A percentile compares a stretch with the other conserved stretches of the same genome.
These are phyloP conservation scores for Phytophthora foliorum DNA, from an alignment of 352 stramenopile species.

Conservation along the genomic window DNA sequence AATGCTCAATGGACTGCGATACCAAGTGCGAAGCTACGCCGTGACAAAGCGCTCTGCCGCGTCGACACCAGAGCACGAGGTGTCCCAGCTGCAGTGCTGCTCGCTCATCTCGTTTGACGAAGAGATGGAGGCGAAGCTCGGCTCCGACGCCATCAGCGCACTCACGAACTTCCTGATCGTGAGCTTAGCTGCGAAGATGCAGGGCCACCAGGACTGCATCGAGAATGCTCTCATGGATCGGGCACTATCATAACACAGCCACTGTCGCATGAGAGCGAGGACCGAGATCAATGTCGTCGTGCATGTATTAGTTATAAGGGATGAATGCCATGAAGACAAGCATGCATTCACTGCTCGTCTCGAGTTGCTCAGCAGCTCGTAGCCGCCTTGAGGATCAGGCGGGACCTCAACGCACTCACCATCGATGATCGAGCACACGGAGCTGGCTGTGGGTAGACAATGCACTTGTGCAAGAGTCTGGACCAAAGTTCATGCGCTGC, in stretches of 20 bases:
- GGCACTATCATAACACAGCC: conserved; percentile 16
- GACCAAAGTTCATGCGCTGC: neutral
- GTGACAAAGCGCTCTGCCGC: conserved; percentile 30
- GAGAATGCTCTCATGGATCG: conserved; percentile 44
- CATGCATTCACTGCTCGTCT: neutral
- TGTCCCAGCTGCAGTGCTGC: conserved; percentile 35
- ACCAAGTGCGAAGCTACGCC: conserved; percentile 32
- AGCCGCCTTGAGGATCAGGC: conserved; percentile 2
- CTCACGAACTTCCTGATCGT: conserved; percentile 35
- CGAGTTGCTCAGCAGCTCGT: neutral
- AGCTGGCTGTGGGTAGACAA: conserved; percentile 14
- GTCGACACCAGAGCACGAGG: conserved; percentile 28
- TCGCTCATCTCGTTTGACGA: conserved; percentile 36
- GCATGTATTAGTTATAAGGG: neutral
- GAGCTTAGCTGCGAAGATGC: conserved; percentile 35
- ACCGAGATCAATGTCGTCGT: too few species aligned
- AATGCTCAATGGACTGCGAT: conserved; percentile 22
- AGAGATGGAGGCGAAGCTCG: conserved; percentile 17
- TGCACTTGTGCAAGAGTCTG: conserved; percentile 24
- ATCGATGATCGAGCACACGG: neutral
- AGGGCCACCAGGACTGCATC: conserved; percentile 34
- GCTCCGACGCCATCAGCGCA: conserved; percentile 19
- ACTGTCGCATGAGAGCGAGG: neutral
- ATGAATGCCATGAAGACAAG: neutral
- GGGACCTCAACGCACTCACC: neutral